Base-by-base conservation (phyloP, 441 rosid genomes). In the Erodium moschatum region DNA sequence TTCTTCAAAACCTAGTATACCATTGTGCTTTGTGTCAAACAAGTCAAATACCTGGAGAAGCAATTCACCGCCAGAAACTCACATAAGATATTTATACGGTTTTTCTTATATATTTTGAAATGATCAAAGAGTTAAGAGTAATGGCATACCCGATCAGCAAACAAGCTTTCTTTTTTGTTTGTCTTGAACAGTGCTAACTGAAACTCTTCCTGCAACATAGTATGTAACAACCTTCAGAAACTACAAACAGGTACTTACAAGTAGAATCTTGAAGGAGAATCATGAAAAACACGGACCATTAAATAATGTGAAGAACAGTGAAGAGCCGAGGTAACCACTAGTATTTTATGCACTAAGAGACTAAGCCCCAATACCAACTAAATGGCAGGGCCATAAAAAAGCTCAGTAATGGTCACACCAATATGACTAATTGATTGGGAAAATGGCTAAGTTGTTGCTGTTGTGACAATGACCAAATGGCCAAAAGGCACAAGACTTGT, bases 151-250 rank as follows among this genome's bases (percentile, higher is more conserved):
- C 96, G 79, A 73, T 93, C 98, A 20, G 98, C 98, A 85, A 93
- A 93, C 85, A 90, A 80, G 76, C 98, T 93, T 80, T 93, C 98
- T 74, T 93, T 93, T 71, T 89, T 93, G 75, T 84, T 91, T 20
- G 98, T 91, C 83, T 93, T 93, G 79, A 93, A 93, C 73, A 93
- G 77, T 11, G 98, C 97, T 78, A 93, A 78, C 68, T 93, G 98
- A 79, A 93, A 93, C 83, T 93, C 98, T 76, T 93, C 96, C 98
- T 91, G 85, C 58, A 68, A 76, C 18, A 54, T 46, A 66, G 69
- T 1, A 38, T 19, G 54, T 7, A 62, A 21, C 54, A 56, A 63
- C 65, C 70, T 66, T 63, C 8, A 60, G 58, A 24, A 24, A 24
- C 27, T 24, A 24, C 27, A 24, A 24, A 24, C 27, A 24, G 27